Percentiles rank a stretch among this genome's conserved stretches.
phyloP scores from a whole-genome alignment of 139 green algal genomes.

The Zygnema cylindricum region DNA sequence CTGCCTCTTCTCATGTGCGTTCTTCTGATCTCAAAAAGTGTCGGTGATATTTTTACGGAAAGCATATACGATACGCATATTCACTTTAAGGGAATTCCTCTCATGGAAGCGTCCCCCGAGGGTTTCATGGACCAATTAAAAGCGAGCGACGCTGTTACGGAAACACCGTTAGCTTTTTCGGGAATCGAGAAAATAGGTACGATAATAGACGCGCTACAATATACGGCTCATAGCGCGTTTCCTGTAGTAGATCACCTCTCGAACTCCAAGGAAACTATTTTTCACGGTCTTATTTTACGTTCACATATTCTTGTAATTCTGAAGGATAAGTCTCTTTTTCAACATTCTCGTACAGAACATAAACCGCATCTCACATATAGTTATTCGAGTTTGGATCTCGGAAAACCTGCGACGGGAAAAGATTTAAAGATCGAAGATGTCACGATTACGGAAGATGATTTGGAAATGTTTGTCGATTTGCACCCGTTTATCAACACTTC shows the following conservation, averaged over 20 bases:
- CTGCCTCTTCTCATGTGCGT: conserved; percentile 88
- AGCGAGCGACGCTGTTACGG: conserved; percentile 13
- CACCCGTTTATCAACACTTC: conserved; percentile 50
- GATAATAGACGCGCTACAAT: conserved; percentile 11
- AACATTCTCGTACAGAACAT: neutral
- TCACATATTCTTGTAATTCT: conserved; percentile 58
- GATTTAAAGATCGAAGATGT: conserved; percentile 39
- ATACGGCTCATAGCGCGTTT: conserved; percentile 29
- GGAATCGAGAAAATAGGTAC: conserved; percentile 35
- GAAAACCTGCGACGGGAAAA: conserved; percentile 32
- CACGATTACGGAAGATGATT: conserved; percentile 32
- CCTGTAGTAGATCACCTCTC: conserved; percentile 25
- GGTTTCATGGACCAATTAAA: conserved; percentile 34
- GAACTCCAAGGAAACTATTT: neutral
- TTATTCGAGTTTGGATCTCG: conserved; percentile 23
- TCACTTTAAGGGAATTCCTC: conserved; percentile 49
- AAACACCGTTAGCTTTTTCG: neutral
- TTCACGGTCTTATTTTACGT: conserved; percentile 45
- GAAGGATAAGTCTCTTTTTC: conserved; percentile 53
- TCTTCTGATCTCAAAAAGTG: conserved; percentile 79
- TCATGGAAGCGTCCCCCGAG: conserved; percentile 43
- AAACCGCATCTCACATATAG: neutral
- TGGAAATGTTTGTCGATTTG: conserved; percentile 60
- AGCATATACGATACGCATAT: conserved; percentile 58
- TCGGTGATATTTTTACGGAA: conserved; percentile 60